These are phyloP conservation scores for Loxodes magnus DNA, from an alignment of 73 alveolate species.

Conservation along the genomic window DNA sequence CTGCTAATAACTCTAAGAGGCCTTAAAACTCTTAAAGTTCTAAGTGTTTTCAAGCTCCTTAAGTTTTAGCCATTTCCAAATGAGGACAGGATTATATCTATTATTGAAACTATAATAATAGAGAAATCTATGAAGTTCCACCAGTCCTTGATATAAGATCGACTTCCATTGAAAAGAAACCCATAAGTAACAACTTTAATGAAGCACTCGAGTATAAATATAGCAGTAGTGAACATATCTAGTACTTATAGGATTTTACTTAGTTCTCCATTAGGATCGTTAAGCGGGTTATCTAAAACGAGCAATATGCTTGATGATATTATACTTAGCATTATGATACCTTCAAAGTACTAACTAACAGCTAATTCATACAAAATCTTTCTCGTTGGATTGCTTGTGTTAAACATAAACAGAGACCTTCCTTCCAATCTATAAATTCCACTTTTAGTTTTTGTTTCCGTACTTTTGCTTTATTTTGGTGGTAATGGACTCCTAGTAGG, in stretches of 20 bases:
- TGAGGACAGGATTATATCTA: conserved; percentile 30
- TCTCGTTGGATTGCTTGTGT: neutral
- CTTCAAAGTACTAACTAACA: no score
- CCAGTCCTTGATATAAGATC: conserved; percentile 51
- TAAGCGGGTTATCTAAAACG: conserved; percentile 36
- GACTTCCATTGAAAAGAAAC: conserved; percentile 62
- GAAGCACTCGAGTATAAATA: conserved; percentile 70
- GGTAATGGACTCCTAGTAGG: no score
- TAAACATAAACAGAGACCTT: no score
- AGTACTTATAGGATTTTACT: conserved; percentile 11
- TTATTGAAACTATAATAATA: conserved; percentile 21
- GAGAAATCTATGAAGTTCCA: conserved; percentile 42
- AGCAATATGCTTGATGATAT: conserved; percentile 41
- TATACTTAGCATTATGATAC: no score
- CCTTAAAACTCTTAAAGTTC: conserved; percentile 92
- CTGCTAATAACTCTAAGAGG: conserved; percentile 77
- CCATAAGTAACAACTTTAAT: conserved; percentile 81
- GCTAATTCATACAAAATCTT: neutral
- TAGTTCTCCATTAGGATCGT: conserved; percentile 20
- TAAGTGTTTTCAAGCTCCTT: conserved; percentile 60
- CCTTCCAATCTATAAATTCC: neutral
- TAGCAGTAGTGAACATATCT: conserved; percentile 60
- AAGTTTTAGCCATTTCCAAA: no score
- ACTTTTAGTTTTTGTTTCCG: neutral
- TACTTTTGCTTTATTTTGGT: neutral